phyloP scores from a whole-genome alignment of 441 rosid species.

The Pelargonium cotyledonis region DNA sequence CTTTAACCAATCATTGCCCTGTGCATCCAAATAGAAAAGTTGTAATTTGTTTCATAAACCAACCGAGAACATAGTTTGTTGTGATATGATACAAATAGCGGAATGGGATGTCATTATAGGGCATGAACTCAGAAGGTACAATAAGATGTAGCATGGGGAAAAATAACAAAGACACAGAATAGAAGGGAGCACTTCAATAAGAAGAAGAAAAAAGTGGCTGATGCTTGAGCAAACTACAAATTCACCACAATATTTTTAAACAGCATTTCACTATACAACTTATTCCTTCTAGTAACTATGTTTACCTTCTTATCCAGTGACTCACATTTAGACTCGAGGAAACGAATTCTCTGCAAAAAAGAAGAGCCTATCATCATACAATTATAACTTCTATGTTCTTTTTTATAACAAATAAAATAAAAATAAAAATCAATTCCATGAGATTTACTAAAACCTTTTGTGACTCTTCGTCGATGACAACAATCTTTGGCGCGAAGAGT shows the following conservation, averaged over 20 bases:
- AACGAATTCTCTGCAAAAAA: constrained; percentile 50
- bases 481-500: constrained; percentile 60
- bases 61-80: neutral
- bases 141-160: neutral
- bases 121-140: neutral
- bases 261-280: neutral
- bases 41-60: neutral
- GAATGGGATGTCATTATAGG: neutral
- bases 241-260: neutral
- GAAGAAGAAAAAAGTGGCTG: neutral
- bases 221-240: neutral
- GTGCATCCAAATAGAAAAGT: constrained; percentile 14
- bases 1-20: constrained; percentile 40
- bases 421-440: neutral
- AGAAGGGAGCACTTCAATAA: neutral
- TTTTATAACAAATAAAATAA: neutral
- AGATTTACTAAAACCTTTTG: constrained; percentile 40
- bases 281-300: neutral
- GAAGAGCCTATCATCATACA: constrained; percentile 11
- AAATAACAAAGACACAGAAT: neutral
- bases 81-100: neutral
- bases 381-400: constrained; percentile 7
- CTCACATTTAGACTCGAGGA: constrained; percentile 57
- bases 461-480: constrained; percentile 62
- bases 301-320: constrained; percentile 56